A percentile compares a stretch with the other conserved stretches of the same genome.
Evolutionary conservation across 768 basidiomycete species (phyloP).

Genomic region (Trametes sanguinea): DNA sequence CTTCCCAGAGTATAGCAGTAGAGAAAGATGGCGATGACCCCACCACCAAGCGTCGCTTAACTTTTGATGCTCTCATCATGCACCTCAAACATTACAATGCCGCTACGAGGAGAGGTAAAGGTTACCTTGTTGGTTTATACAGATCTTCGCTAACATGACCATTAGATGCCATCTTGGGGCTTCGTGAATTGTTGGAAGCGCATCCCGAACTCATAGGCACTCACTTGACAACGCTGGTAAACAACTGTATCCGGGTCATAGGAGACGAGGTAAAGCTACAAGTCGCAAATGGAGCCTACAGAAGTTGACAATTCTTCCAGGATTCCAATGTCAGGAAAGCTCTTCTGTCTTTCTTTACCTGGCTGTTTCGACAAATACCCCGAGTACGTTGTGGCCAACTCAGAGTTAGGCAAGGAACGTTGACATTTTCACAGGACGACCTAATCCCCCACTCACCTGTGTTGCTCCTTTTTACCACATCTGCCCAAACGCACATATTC

Average conservation of each 20-base stretch:
- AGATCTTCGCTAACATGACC: not conserved
- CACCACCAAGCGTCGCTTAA: conserved; percentile 74
- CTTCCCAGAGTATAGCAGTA: conserved; percentile 73
- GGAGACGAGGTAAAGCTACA: conserved; percentile 69
- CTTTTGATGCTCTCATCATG: conserved; percentile 72
- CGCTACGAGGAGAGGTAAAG: conserved; percentile 67
- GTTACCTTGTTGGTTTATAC: not conserved
- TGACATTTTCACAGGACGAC: conserved; percentile 50
- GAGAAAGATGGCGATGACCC: conserved; percentile 60
- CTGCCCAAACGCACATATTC: conserved; percentile 93
- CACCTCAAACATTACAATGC: conserved; percentile 86
- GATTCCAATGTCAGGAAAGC: conserved; percentile 79
- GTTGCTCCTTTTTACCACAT: conserved; percentile 83
- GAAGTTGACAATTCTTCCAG: conserved; percentile 40
- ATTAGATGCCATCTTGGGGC: conserved; percentile 70
- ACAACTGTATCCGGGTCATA: conserved; percentile 68
- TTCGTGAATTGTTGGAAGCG: conserved; percentile 68
- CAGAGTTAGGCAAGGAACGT: not conserved
- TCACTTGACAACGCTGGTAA: conserved; percentile 56
- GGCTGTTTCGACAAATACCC: conserved; percentile 69
- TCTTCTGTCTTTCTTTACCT: conserved; percentile 65
- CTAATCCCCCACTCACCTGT: conserved; percentile 73
- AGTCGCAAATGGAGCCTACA: not conserved
- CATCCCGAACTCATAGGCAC: conserved; percentile 57
- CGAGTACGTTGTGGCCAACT: conserved; percentile 41